phyloP scores from a whole-genome alignment of 1,139 yeast species.

The Geotrichum histeridarum region DNA sequence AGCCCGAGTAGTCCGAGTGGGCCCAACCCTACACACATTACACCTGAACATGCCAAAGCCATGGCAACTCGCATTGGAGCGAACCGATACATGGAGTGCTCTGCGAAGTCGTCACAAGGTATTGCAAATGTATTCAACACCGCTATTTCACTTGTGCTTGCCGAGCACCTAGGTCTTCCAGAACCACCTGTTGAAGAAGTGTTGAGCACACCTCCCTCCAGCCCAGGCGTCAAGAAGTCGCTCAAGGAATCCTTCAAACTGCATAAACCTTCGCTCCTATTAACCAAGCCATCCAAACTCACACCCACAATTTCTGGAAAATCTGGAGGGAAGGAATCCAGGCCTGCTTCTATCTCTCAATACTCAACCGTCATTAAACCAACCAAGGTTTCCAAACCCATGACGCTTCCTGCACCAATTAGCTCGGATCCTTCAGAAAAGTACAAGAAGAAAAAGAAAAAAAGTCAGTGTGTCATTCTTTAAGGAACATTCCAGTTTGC shows the following conservation, averaged over 20 bases:
- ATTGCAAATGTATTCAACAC: slow-evolving; percentile 60
- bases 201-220: neutral
- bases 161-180: slow-evolving; percentile 21
- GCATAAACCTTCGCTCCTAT: neutral
- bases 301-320: too few species aligned
- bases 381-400: neutral
- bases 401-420: neutral
- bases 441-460: slow-evolving; percentile 1
- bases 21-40: slow-evolving; percentile 3
- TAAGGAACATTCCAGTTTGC: neutral
- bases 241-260: slow-evolving; percentile 5
- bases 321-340: too few species aligned
- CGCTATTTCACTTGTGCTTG: slow-evolving; percentile 28
- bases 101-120: slow-evolving; percentile 66
- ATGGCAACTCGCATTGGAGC: slow-evolving; percentile 68
- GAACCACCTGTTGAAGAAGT: slow-evolving; percentile 16
- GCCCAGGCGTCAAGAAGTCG: neutral
- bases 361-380: neutral
- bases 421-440: neutral
- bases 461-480: slow-evolving; percentile 5
- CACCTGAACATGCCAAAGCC: slow-evolving; percentile 38
- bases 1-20: slow-evolving; percentile 16
- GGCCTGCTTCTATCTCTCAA: too few species aligned
- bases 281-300: neutral
- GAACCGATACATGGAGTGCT: slow-evolving; percentile 69